Evolutionary conservation across 345 rosid species (phyloP).

Genomic region (Populus tremula): DNA sequence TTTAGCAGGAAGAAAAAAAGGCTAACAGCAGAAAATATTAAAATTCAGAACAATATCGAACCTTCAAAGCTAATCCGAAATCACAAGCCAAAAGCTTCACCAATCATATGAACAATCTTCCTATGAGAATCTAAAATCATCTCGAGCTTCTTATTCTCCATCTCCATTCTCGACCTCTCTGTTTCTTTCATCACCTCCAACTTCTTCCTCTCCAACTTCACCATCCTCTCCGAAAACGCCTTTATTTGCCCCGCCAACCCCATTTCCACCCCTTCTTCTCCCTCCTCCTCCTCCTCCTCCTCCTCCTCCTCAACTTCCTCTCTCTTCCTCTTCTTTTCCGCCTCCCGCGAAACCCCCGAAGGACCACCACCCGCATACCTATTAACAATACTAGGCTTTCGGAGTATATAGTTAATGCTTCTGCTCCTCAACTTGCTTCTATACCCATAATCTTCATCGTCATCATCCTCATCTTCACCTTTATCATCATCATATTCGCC

Average conservation of each 20-base stretch:
- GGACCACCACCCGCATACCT: slow-evolving; percentile 39
- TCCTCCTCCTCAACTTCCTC: slow-evolving; percentile 16
- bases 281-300: slow-evolving; percentile 11
- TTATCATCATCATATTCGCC: slow-evolving; percentile 15
- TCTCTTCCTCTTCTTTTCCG: slow-evolving; percentile 26
- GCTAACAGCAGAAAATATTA: neutral
- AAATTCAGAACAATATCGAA: neutral
- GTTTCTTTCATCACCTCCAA: slow-evolving; percentile 63
- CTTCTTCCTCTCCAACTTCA: slow-evolving; percentile 62
- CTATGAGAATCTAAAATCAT: slow-evolving; percentile 55
- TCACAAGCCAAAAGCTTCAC: slow-evolving; percentile 25
- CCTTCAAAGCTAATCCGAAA: slow-evolving; percentile 1
- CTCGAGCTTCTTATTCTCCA: slow-evolving; percentile 59
- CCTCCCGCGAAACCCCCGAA: slow-evolving; percentile 28
- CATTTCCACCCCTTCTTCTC: slow-evolving; percentile 27
- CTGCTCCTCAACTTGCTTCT: slow-evolving; percentile 37
- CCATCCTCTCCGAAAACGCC: slow-evolving; percentile 53
- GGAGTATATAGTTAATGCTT: slow-evolving; percentile 58
- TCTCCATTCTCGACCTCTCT: slow-evolving; percentile 52
- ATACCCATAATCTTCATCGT: slow-evolving; percentile 32
- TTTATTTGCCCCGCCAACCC: slow-evolving; percentile 56
- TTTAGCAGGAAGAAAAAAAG: neutral
- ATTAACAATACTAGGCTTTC: slow-evolving; percentile 50
- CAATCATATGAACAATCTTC: slow-evolving; percentile 52
- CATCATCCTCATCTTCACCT: slow-evolving; percentile 27